A percentile compares a stretch with the other conserved stretches of the same genome.
Evolutionary conservation across 2,329 filamentous ascomycete species (phyloP).

Genomic region (Monascus ruber): DNA sequence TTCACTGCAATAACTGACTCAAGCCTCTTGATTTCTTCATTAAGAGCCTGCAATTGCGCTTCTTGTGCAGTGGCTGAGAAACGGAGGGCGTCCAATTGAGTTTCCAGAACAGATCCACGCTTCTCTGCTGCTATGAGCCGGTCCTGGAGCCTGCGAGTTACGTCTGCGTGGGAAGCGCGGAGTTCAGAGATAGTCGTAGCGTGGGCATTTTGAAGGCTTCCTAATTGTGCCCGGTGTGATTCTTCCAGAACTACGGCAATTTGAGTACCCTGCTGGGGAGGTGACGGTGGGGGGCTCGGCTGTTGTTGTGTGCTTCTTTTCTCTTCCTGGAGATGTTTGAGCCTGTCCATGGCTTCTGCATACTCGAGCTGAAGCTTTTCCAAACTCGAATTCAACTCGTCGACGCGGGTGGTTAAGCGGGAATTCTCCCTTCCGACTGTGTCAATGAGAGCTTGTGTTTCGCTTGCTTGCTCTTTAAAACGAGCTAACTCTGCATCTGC

Average conservation of each 20-base stretch:
- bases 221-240: conserved; percentile 24
- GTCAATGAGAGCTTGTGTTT: conserved; percentile 25
- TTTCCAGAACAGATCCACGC: conserved; percentile 22
- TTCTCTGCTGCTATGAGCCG: conserved; percentile 22
- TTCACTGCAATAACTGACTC: conserved; percentile 26
- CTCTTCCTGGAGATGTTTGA: conserved; percentile 19
- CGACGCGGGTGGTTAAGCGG: conserved; percentile 21
- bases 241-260: conserved; percentile 14
- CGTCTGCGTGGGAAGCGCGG: conserved; percentile 26
- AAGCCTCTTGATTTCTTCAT: conserved; percentile 21
- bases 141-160: conserved; percentile 23
- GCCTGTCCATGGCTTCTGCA: conserved; percentile 18
- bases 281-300: conserved; percentile 20
- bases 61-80: conserved; percentile 11
- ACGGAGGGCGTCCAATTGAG: conserved; percentile 21
- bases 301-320: conserved; percentile 12
- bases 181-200: conserved; percentile 25
- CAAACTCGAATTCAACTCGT: conserved; percentile 23
- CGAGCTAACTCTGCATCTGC: conserved; percentile 24
- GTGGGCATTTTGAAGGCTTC: conserved; percentile 26
- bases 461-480: conserved; percentile 24
- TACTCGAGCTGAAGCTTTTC: conserved; percentile 21
- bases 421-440: conserved; percentile 30
- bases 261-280: conserved; percentile 6
- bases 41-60: conserved; percentile 16